Conservation (phyloP, 768 basidiomycete genomes). For the Pleurotus pulmonarius region DNA sequence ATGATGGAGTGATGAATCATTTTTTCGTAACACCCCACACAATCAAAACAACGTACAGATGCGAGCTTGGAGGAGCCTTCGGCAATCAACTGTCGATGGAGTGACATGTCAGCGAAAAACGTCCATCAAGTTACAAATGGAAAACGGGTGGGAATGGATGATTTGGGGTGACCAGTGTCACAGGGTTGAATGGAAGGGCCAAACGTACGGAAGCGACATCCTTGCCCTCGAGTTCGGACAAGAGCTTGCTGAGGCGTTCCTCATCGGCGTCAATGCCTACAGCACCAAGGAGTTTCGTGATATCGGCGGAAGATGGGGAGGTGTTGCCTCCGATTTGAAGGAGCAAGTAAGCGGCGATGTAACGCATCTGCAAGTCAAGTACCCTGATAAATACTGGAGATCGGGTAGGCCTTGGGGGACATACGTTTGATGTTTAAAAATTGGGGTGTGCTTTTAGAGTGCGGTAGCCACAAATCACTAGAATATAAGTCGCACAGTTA, state of each 20-base stretch:
- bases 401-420: slow-evolving; percentile 9
- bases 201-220: slow-evolving; percentile 70
- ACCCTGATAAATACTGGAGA: not conserved
- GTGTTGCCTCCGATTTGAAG: slow-evolving; percentile 93
- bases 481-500: not conserved
- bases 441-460: slow-evolving; percentile 13
- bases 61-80: slow-evolving; percentile 92
- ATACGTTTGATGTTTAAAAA: slow-evolving; percentile 35
- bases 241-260: slow-evolving; percentile 72
- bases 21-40: not conserved
- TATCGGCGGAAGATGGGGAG: slow-evolving; percentile 78
- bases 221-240: slow-evolving; percentile 91
- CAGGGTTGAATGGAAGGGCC: slow-evolving; percentile 11
- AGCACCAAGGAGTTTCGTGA: slow-evolving; percentile 80
- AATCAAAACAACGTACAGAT: slow-evolving; percentile 48
- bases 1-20: slow-evolving; percentile 8
- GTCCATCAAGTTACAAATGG: not conserved
- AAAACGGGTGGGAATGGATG: not conserved
- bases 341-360: slow-evolving; percentile 95
- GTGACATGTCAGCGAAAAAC: not conserved
- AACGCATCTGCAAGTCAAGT: slow-evolving; percentile 61
- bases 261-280: slow-evolving; percentile 91
- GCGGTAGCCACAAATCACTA: slow-evolving; percentile 95
- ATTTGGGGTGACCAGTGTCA: not conserved
- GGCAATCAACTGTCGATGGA: slow-evolving; percentile 68